Base-by-base conservation (phyloP, 2,329 filamentous ascomycete species). In the Alternaria alternata region DNA sequence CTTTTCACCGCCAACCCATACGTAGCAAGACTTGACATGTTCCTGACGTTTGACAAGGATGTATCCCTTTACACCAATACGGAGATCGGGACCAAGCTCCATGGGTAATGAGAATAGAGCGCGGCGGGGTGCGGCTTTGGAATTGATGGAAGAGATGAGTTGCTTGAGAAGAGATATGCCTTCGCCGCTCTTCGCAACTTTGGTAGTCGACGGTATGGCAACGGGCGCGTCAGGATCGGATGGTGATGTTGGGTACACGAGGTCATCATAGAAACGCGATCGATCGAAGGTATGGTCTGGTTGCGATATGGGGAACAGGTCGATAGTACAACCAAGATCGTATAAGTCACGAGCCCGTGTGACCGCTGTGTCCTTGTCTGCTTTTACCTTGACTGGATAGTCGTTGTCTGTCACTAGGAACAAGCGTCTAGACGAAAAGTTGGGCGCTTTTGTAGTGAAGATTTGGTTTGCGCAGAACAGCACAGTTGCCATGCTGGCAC, bases 321-420 rank as follows among this genome's bases (percentile, higher is more conserved):
- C 94, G 61, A 99, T 96, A 1, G 87, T 88, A 30, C 97, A 93
- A 4, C 94, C 93, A 28, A 98, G 83, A 74, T 99, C 95, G 75
- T 97, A 98, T 22, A 99, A 79, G 80, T 99, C 95, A 75, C 97
- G 96, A 28, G 95, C 95, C 54, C 94, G 88, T 5, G 95, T 92
- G 7, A 92, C 89, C 4, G 95, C 92, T 36, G 91, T 88, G 14
- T 91, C 90, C 53, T 90, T 89, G 30, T 90, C 83, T 7, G 86
- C 83, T 78, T 94, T 95, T 75, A 92, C 89, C 18, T 86, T 83
- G 0, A 83, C 81, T 4, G 95, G 95, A 65, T 93, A 86, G 75
- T 98, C 95, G 65, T 96, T 92, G 77, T 98, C 93, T 0, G 95
- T 98, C 57, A 99, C 92, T 64, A 99, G 88, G 79, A 99, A 99